Base-by-base conservation (phyloP, 257 asterid species). In the Solanum pimpinellifolium region DNA sequence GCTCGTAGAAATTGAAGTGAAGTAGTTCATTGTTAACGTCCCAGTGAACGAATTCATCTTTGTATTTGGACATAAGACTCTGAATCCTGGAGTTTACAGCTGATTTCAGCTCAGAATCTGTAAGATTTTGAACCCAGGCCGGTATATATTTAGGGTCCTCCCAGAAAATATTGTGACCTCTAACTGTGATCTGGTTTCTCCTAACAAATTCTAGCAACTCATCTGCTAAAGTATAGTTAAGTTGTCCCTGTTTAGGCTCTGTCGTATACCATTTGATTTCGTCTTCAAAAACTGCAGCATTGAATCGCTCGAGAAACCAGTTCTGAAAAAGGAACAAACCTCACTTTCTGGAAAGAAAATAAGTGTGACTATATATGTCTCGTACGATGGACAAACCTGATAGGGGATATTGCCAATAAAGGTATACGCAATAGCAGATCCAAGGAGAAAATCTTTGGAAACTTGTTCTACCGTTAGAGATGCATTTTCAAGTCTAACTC, bases 111-210 rank as follows among this genome's bases (percentile, higher is more conserved):
- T 88, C 80, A 2, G 87, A 12, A 31, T 85, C 85, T 18, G 91
- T 86, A 31, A 92, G 91, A 83, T 92, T 92, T 25, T 52, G 92
- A 72, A 91, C 92, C 93, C 93, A 92, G 41, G 37, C 41, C 18
- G 94, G 94, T 31, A 87, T 87, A 27, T 84, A 90, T 56, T 72
- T 88, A 1, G 91, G 86, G 59, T 92, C 91, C 83, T 90, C 92
- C 94, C 94, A 90, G 89, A 92, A 90, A 37, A 90, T 89, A 80
- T 92, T 92, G 89, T 91, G 91, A 70, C 94, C 94, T 86, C 92
- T 85, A 21, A 85, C 88, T 5, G 86, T 86, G 25, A 92, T 89
- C 83, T 89, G 91, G 37, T 92, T 90, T 68, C 90, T 88, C 35
- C 87, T 85, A 25, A 92, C 87, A 66, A 92, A 90, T 82, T 90